These are phyloP conservation scores for Aspergillus cavernicola DNA, from an alignment of 495 filamentous ascomycete species.

Conservation along the genomic window DNA sequence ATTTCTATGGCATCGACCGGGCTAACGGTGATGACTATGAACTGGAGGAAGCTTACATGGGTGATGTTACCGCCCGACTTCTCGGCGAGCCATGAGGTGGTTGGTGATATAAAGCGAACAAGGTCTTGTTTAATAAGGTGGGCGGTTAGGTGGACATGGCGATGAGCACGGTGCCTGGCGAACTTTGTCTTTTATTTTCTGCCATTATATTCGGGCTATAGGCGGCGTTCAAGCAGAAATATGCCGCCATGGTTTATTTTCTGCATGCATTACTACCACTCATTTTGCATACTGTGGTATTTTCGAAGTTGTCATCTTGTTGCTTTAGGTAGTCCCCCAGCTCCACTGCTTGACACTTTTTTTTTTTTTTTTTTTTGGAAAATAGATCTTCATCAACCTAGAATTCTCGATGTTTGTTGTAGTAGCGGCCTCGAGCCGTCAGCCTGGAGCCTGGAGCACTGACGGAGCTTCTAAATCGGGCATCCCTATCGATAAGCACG, in stretches of 20 bases:
- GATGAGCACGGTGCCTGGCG: slow-evolving; percentile 26
- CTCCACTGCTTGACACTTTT: too few relatives aligned
- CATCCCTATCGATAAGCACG: slow-evolving; percentile 28
- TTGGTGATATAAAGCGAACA: background rate
- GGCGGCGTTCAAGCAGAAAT: slow-evolving; percentile 3
- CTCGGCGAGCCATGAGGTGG: slow-evolving; percentile 65
- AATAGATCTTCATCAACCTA: too few relatives aligned
- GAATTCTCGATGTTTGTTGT: too few relatives aligned
- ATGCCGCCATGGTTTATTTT: background rate
- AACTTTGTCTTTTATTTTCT: slow-evolving; percentile 8
- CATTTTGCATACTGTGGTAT: background rate
- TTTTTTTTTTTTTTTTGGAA: too few relatives aligned
- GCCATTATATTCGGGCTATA: slow-evolving; percentile 4
- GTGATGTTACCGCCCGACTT: slow-evolving; percentile 80
- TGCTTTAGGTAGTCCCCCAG: too few relatives aligned
- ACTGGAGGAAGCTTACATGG: slow-evolving; percentile 81
- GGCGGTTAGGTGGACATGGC: slow-evolving; percentile 1
- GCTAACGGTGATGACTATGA: slow-evolving; percentile 76
- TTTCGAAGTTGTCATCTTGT: too few relatives aligned
- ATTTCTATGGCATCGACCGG: slow-evolving; percentile 74
- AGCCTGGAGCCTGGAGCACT: background rate
- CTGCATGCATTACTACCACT: slow-evolving; percentile 1
- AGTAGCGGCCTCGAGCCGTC: too few relatives aligned
- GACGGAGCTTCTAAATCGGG: background rate
- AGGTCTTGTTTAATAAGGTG: background rate